Evolutionary conservation across 768 basidiomycete species (phyloP), one percentile per base, ranked within the genome.

Genomic region (Tulasnella calospora): DNA sequence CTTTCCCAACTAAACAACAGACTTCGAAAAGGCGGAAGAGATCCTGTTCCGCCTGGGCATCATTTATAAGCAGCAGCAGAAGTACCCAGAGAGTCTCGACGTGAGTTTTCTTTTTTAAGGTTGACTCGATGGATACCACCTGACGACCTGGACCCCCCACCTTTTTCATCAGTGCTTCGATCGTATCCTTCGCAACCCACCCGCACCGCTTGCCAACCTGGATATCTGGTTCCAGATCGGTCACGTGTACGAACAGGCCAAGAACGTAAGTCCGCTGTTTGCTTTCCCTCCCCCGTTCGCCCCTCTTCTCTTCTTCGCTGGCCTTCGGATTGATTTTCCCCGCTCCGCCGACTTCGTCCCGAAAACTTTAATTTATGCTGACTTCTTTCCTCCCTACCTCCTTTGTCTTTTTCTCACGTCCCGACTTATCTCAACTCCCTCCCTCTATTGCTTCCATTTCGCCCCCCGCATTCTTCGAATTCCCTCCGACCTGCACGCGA

Each of bases 221-320:
- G 98, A 99, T 81, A 99, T 99, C 80, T 99, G 96, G 96, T 99
- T 99, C 90, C 98, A 99, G 86, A 98, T 99, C 79, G 98, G 98
- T 2, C 98, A 99, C 83, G 97, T 99, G 27, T 95, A 94, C 82
- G 98, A 99, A 85, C 96, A 98, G 83, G 94, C 97, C 84, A 93
- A 95, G 85, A 96, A 99, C 83, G 96, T 96, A 83, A 85, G 90
- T 86, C 9, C 36, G n/a, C 21, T 40, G 35, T 15, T 61, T 5
- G 44, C 73, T 5, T 35, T 40, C 27, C 46, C 15, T 72, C 57
- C 17, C 44, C 44, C 44, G 44, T 17, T 44, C 12, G 44, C 44
- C 44, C 44, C 44, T 44, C 27, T 21, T 74, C 30, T 30, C 77
- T 71, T 67, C 61, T 30, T 12, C 35, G 30, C 23, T 67, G 61